phyloP scores from a whole-genome alignment of 495 filamentous ascomycete species.

The Lophium mytilinum region DNA sequence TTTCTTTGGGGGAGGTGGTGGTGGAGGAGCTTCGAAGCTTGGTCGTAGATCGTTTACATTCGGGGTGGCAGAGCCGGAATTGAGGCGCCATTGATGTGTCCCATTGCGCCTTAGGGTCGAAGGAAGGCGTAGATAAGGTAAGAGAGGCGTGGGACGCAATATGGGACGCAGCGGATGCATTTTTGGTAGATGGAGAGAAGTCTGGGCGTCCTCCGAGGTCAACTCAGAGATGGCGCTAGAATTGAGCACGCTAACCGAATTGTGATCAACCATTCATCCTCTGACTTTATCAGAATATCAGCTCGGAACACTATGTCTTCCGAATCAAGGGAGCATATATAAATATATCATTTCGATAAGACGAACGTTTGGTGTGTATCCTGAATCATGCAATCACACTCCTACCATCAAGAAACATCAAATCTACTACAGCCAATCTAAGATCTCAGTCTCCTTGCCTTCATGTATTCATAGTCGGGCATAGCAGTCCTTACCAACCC shows the following conservation, averaged over 20 bases:
- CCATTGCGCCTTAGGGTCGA: background rate
- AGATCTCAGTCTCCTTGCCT: conserved; percentile 28
- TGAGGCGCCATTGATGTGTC: background rate
- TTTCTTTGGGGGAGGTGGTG: background rate
- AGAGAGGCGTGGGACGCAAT: background rate
- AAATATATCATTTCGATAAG: too few relatives aligned
- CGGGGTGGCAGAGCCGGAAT: background rate
- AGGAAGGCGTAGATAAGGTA: background rate
- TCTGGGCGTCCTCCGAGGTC: background rate
- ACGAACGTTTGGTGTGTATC: too few relatives aligned
- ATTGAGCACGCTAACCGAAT: too few relatives aligned
- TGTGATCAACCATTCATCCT: too few relatives aligned
- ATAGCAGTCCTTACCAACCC: conserved; percentile 35
- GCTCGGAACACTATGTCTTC: too few relatives aligned
- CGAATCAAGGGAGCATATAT: too few relatives aligned
- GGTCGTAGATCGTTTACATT: background rate
- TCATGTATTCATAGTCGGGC: conserved; percentile 43
- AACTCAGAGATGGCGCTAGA: background rate
- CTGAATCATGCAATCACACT: too few relatives aligned
- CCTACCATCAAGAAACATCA: too few relatives aligned
- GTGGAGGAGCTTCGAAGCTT: background rate
- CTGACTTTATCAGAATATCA: too few relatives aligned
- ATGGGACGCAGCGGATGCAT: background rate
- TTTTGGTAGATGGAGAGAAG: background rate
- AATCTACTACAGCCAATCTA: background rate